Evolutionary conservation across 1,284 basidiomycete species (phyloP), one percentile per base, ranked within the genome.

Genomic region (Malassezia cuniculi): DNA sequence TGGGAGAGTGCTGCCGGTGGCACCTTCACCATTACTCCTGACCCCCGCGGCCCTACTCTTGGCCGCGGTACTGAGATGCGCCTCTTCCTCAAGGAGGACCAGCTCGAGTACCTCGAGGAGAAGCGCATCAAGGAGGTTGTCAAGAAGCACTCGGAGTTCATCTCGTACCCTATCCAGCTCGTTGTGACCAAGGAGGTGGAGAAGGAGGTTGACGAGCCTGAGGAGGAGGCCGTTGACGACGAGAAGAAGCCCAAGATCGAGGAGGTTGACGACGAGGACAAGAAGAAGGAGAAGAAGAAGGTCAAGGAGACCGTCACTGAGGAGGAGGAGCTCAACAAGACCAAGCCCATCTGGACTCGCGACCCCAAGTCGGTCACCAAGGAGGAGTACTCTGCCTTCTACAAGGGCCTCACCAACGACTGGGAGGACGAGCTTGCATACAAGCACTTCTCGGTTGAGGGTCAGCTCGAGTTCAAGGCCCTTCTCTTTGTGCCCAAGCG

Each of bases 111-210:
- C 75, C 78, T 95, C 44, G 90, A 97, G 75, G 93, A 97, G 78
- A 94, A 94, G 78, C 80, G 80, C 71, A 87, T 97, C 78, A 90
- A 90, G 75, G 93, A 97, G 62, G 86, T 93, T 57, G 90, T 99
- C 71, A 97, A 97, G 80, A 97, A 97, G 78, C 93, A 99, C 78
- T 97, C 93, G 67, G 90, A 97, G 74, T 97, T 97, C 76, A 99
- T 97, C 74, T 95, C 90, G 34, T 97, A 97, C 76, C 93, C 90
- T 55, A 99, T 97, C 68, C 89, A 97, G 71, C 79, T 99, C 57
- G 85, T 85, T 39, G 87, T 94, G 54, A 87, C 85, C 69, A 99
- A 97, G 79, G 90, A 97, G 76, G 85, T 93, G 47, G 93, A 97
- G 76, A 67, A 68, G 60, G 86, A 90, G 69, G 86, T 90, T 31